Evolutionary conservation across 176 grass and related monocot genomes (phyloP).

Genomic region (Aegilops bicornis): DNA sequence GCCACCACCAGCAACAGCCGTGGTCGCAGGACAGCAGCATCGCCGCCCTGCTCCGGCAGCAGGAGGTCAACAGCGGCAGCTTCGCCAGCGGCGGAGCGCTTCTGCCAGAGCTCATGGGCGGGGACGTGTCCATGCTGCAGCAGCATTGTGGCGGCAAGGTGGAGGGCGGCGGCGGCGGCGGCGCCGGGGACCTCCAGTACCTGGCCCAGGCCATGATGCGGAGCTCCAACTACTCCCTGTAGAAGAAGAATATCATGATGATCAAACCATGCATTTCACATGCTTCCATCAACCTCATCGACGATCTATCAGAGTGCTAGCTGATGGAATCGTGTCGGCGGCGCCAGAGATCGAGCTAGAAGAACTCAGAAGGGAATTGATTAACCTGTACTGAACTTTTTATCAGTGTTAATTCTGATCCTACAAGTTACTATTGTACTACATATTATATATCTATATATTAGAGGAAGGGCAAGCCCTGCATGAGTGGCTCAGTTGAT

Average conservation of each 20-base stretch:
- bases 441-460: background rate
- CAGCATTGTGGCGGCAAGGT: constrained; percentile 64
- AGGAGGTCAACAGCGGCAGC: constrained; percentile 1
- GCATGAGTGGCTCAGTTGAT: background rate
- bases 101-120: constrained; percentile 46
- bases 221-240: constrained; percentile 58
- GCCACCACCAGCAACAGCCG: too few species aligned
- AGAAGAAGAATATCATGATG: background rate
- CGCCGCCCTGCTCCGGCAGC: constrained; percentile 35
- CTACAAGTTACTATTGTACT: constrained; percentile 8
- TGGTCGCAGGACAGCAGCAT: too few species aligned
- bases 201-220: constrained; percentile 83
- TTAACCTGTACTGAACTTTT: constrained; percentile 44
- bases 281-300: background rate
- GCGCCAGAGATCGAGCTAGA: constrained; percentile 1
- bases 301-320: background rate
- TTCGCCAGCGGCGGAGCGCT: background rate
- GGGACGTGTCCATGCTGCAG: constrained; percentile 51
- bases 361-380: background rate
- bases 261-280: background rate
- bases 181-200: constrained; percentile 74
- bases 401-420: constrained; percentile 38
- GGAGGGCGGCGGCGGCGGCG: constrained; percentile 25
- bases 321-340: background rate
- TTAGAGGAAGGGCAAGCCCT: background rate